phyloP scores from a whole-genome alignment of 805 yeast species.

The Yamadazyma olivae region DNA sequence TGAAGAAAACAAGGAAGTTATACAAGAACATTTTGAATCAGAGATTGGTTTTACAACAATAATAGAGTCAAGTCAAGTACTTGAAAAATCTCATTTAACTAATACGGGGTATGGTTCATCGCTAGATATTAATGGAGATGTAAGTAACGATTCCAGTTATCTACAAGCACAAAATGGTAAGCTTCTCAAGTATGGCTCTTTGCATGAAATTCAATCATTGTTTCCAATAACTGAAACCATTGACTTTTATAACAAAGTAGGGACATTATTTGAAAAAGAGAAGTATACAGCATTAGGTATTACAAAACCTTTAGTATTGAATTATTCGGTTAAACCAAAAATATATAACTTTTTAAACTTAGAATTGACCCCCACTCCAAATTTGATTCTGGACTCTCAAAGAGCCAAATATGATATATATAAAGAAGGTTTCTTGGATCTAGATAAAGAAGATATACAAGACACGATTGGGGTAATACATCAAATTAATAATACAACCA shows the following conservation, averaged over 20 bases:
- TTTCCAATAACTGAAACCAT: slow-evolving; percentile 31
- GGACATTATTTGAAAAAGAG: slow-evolving; percentile 13
- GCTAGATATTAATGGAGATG: slow-evolving; percentile 36
- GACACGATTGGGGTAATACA: slow-evolving; percentile 48
- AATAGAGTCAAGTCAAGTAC: slow-evolving; percentile 14
- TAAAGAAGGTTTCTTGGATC: slow-evolving; percentile 6
- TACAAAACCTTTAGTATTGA: slow-evolving; percentile 31
- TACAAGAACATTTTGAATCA: background rate
- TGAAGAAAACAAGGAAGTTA: background rate
- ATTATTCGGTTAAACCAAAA: slow-evolving; percentile 8
- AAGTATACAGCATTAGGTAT: slow-evolving; percentile 22
- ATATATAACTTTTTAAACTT: slow-evolving; percentile 6
- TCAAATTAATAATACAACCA: slow-evolving; percentile 9
- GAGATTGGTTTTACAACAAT: slow-evolving; percentile 3
- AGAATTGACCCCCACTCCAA: background rate
- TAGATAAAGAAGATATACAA: slow-evolving; percentile 17
- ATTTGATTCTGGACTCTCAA: slow-evolving; percentile 4
- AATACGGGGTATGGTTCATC: slow-evolving; percentile 52
- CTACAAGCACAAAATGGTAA: slow-evolving; percentile 14
- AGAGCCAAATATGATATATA: slow-evolving; percentile 7
- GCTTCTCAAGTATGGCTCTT: slow-evolving; percentile 13
- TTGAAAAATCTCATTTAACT: slow-evolving; percentile 41
- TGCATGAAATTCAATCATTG: slow-evolving; percentile 13
- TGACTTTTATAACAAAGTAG: slow-evolving; percentile 21
- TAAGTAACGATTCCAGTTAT: slow-evolving; percentile 44